Percentiles rank a stretch among this genome's conserved stretches.
These are phyloP conservation scores for Seiridium unicorne DNA, from an alignment of 2,329 filamentous ascomycete species.

Conservation along the genomic window DNA sequence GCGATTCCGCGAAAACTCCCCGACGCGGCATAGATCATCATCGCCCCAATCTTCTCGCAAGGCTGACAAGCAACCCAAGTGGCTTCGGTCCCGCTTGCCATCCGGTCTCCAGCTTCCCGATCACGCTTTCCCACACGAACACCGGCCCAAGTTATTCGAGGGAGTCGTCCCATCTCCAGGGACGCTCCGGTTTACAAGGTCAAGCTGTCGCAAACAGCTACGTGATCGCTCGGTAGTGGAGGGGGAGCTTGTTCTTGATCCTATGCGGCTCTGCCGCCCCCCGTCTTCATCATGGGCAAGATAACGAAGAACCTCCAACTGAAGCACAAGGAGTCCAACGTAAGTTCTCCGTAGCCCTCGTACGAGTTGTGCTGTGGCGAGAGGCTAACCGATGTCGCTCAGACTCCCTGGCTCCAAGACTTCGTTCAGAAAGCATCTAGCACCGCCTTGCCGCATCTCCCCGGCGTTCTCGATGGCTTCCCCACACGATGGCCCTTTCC, in stretches of 20 bases:
- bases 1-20: neutral
- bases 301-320: slow-evolving; percentile 66
- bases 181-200: slow-evolving; percentile 21
- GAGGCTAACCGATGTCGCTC: slow-evolving; percentile 22
- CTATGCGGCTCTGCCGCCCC: slow-evolving; percentile 57
- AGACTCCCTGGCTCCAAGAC: slow-evolving; percentile 85
- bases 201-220: slow-evolving; percentile 40
- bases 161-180: slow-evolving; percentile 26
- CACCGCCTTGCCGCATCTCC: slow-evolving; percentile 72
- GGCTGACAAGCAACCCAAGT: neutral
- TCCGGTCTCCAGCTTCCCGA: neutral
- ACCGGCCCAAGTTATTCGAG: slow-evolving; percentile 1
- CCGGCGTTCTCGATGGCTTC: slow-evolving; percentile 74
- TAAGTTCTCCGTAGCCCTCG: slow-evolving; percentile 34
- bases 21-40: neutral
- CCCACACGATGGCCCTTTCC: slow-evolving; percentile 93
- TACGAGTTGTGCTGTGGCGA: slow-evolving; percentile 7
- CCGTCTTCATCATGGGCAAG: slow-evolving; percentile 61
- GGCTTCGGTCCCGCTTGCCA: neutral
- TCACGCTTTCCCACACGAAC: neutral
- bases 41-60: neutral
- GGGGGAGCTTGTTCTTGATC: slow-evolving; percentile 48
- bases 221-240: slow-evolving; percentile 48
- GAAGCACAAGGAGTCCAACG: slow-evolving; percentile 67
- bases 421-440: slow-evolving; percentile 73